A percentile compares a stretch with the other conserved stretches of the same genome.
Conservation (phyloP, 1,139 yeast species). For the Sugiyamaella castrensis region DNA sequence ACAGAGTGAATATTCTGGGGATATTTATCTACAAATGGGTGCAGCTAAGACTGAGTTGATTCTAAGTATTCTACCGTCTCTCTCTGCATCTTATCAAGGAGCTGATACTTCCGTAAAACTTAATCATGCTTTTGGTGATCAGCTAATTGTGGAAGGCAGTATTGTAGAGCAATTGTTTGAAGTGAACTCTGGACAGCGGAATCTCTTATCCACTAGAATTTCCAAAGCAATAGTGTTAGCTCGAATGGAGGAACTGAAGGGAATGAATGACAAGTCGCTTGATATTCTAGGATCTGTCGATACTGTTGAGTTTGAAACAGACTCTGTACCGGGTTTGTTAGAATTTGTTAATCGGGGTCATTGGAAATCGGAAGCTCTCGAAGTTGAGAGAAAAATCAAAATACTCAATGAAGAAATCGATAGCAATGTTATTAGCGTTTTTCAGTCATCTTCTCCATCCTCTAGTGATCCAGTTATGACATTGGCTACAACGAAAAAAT, state of each 20-base stretch:
- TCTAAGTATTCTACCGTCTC: slow-evolving; percentile 2
- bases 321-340: slow-evolving; percentile 3
- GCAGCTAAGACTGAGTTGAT: slow-evolving; percentile 3
- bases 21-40: slow-evolving; percentile 1
- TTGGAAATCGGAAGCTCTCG: slow-evolving; percentile 2
- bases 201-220: not conserved
- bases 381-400: not conserved
- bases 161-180: slow-evolving; percentile 6
- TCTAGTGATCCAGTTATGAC: not conserved
- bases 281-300: slow-evolving; percentile 7
- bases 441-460: not conserved
- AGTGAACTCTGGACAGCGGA: slow-evolving; percentile 3
- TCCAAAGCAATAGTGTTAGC: not conserved
- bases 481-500: not conserved
- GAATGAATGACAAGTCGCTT: slow-evolving; percentile 10
- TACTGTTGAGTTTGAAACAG: not conserved
- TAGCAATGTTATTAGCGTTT: no score
- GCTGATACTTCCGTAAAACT: slow-evolving; percentile 3
- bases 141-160: slow-evolving; percentile 3
- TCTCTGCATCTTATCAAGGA: slow-evolving; percentile 1
- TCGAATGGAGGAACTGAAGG: slow-evolving; percentile 8
- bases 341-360: not conserved
- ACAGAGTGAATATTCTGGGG: slow-evolving; percentile 1
- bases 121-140: not conserved
- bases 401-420: not conserved